Evolutionary conservation across 2,329 filamentous ascomycete genomes (phyloP), one percentile per base, ranked within the genome.

Genomic region (Microdochium trichocladiopsis): DNA sequence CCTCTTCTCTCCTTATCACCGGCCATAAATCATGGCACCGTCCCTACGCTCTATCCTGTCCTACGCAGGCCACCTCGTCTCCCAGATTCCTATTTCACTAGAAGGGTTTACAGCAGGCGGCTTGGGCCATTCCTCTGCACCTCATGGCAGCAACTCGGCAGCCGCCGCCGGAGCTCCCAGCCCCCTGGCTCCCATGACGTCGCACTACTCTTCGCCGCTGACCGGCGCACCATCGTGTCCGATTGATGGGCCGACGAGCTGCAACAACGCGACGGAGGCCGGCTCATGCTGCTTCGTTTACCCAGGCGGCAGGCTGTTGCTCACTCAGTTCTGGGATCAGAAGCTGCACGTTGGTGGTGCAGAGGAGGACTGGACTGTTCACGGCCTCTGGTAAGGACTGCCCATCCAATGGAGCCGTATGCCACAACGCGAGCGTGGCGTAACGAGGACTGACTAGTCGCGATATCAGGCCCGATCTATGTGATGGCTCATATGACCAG

Each of bases 321-420:
- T 74, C 33, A 70, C 72, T 2, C 72, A 74, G 61, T 73, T 73
- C 61, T 75, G 72, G 72, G 72, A 74, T 51, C 58, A 67, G 25
- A 57, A 71, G 54, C 60, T 67, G 21, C 69, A 73, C 53, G 69
- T 65, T 3, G 63, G 64, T 2, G 72, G 70, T n/a, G 59, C 65
- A 4, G 71, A 74, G 53, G 63, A 69, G 53, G 71, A 73, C 52
- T 74, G 71, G 72, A 74, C 72, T 1, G 52, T 74, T 1, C 72
- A 72, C 48, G 72, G 72, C n/a, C 57, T 74, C 25, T 74, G 72
- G 72, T 73, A 54, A 25, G 66, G 57, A 14, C 28, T 14, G 28
- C 28, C 8, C 28, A n/a, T n/a, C n/a, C n/a, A n/a, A n/a, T n/a
- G n/a, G n/a, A n/a, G n/a, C n/a, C n/a, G n/a, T n/a, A n/a, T n/a